Conservation (phyloP, 441 rosid genomes). For the Erodium chrysanthum region DNA sequence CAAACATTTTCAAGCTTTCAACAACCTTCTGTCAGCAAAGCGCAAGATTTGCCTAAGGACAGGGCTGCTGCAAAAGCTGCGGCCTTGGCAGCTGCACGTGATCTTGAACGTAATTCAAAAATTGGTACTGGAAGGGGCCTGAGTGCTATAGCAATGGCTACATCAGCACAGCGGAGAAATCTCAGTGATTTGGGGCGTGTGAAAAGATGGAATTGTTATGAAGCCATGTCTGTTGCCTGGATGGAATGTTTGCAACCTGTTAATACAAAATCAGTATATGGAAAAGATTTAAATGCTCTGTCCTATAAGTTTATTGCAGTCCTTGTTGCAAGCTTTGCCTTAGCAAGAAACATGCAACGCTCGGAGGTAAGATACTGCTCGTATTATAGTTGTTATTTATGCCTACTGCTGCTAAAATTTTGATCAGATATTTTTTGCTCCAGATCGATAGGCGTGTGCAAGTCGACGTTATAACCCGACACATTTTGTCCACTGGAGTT, state of each 20-base stretch:
- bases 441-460: constrained; percentile 91
- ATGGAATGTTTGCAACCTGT: constrained; percentile 96
- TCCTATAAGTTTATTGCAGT: constrained; percentile 93
- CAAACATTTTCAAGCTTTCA: constrained; percentile 94
- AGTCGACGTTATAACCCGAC: constrained; percentile 54
- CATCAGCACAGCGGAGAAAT: constrained; percentile 92
- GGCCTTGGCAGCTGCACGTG: constrained; percentile 53
- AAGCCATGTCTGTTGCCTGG: constrained; percentile 99
- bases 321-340: constrained; percentile 98
- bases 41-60: constrained; percentile 33
- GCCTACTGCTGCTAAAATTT: neutral
- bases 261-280: constrained; percentile 89
- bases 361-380: constrained; percentile 50
- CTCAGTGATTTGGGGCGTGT: constrained; percentile 88
- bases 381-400: neutral
- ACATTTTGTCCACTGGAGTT: constrained; percentile 53
- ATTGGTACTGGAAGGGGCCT: constrained; percentile 99
- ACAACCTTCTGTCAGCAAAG: constrained; percentile 50
- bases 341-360: constrained; percentile 96
- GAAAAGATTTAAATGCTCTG: constrained; percentile 91
- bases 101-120: constrained; percentile 94
- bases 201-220: constrained; percentile 80
- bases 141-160: constrained; percentile 99
- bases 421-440: constrained; percentile 11
- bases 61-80: neutral